Evolutionary conservation across 129 eudicot species (phyloP).

Genomic region (Rutidosis leptorrhynchoides): DNA sequence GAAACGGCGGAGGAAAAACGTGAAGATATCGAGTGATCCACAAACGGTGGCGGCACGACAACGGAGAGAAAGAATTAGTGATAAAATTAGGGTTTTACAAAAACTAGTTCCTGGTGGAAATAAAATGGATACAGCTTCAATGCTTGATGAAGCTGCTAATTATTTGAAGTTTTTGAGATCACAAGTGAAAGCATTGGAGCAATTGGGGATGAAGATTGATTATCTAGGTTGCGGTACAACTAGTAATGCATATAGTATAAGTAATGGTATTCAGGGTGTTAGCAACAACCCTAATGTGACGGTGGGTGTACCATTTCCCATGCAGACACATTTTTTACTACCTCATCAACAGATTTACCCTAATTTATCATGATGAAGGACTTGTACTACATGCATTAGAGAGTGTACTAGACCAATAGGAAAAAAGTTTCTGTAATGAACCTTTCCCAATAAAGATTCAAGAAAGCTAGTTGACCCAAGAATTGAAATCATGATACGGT

Average conservation of each 20-base stretch:
- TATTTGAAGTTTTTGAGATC: slow-evolving; percentile 82
- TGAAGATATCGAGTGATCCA: slow-evolving; percentile 74
- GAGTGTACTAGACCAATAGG: slow-evolving; percentile 6
- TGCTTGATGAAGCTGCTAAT: slow-evolving; percentile 97
- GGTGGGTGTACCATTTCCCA: slow-evolving; percentile 49
- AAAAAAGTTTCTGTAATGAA: slow-evolving; percentile 5
- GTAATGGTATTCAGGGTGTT: slow-evolving; percentile 12
- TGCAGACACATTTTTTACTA: slow-evolving; percentile 47
- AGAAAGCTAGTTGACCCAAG: slow-evolving; percentile 30
- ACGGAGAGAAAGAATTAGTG: slow-evolving; percentile 83
- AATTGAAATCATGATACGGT: slow-evolving; percentile 25
- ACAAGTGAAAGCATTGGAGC: slow-evolving; percentile 75
- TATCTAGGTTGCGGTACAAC: slow-evolving; percentile 20
- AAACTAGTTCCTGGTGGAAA: slow-evolving; percentile 86
- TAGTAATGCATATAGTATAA: slow-evolving; percentile 14
- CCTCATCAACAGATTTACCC: slow-evolving; percentile 35
- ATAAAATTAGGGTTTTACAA: slow-evolving; percentile 83
- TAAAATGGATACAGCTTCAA: slow-evolving; percentile 96
- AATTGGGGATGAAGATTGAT: slow-evolving; percentile 42
- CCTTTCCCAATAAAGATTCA: slow-evolving; percentile 20
- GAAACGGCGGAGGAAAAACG: slow-evolving; percentile 76
- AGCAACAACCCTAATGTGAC: slow-evolving; percentile 20
- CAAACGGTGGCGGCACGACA: slow-evolving; percentile 97
- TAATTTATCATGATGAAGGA: slow-evolving; percentile 16
- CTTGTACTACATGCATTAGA: slow-evolving; percentile 17